Conservation (phyloP, 345 rosid species). For the Viola odorata region DNA sequence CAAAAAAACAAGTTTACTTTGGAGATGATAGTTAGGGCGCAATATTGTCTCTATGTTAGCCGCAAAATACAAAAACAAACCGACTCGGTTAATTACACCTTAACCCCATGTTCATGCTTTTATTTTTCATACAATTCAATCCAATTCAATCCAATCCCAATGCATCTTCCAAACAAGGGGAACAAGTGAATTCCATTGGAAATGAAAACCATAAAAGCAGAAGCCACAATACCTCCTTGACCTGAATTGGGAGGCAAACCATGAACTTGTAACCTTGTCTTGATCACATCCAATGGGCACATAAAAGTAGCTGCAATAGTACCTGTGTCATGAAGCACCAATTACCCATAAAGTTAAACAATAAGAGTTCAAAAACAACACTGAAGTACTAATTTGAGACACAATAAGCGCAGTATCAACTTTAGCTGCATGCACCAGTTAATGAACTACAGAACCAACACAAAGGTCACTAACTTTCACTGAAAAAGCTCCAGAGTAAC, state of each 20-base stretch:
- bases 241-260: conserved; percentile 64
- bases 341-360: conserved; percentile 1
- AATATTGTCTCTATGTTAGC: background rate
- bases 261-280: conserved; percentile 86
- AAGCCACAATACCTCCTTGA: conserved; percentile 46
- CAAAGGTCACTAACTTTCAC: background rate
- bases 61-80: too few species aligned
- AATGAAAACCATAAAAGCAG: too few species aligned
- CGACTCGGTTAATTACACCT: too few species aligned
- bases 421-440: background rate
- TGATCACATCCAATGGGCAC: conserved; percentile 97
- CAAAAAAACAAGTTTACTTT: background rate
- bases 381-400: background rate
- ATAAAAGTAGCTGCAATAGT: conserved; percentile 89
- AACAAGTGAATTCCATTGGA: too few species aligned
- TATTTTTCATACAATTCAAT: background rate
- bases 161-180: background rate
- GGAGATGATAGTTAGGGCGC: background rate
- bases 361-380: background rate
- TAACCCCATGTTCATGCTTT: too few species aligned
- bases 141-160: background rate
- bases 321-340: conserved; percentile 38
- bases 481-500: background rate
- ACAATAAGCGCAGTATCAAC: background rate
- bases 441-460: background rate